Base-by-base conservation (phyloP, 306 rosid genomes). In the Canavalia ensiformis region DNA sequence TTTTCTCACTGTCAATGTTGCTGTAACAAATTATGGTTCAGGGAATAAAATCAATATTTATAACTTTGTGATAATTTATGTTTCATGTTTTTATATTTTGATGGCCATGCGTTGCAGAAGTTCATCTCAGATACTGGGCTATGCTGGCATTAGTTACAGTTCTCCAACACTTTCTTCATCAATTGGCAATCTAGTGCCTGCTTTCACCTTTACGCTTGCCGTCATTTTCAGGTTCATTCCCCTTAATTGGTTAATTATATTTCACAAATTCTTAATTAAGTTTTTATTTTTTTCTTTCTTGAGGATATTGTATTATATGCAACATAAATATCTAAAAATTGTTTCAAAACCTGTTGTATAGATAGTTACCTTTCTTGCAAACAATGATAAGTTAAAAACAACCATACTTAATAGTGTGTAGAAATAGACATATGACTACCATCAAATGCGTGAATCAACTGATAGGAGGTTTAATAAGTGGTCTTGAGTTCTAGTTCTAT, bases 131-230 rank as follows among this genome's bases (percentile, higher is more conserved):
- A 80, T 91, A 9, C 56, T 95, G 86, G 97, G 94, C 57, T 91
- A 84, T 72, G 88, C 91, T 7, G 94, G 95, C 29, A 89, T 93
- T 83, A 90, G 44, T 74, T 88, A 64, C 55, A 90, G 99, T 77
- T 95, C 97, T 83, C 99, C 99, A 7, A 86, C 97, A 2, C 99
- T 95, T 82, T 85, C 99, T 79, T 95, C 99, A 9, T 92, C 99
- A 70, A 95, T 95, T 72, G 87, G 89, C 82, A 93, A 91, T 78
- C 80, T 95, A 25, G 94, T 93, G 74, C 97, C 99, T 74, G 97
- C 97, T 76, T 91, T 93, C 87, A 91, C 97, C 72, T 93, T 95
- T 90, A 82, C 91, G 29, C 88, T 95, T 41, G 97, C 99, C 79
- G 59, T 95, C 58, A 30, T 92, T 71, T 93, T 89, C 90, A 92